Evolutionary conservation across 179 eudicot species (phyloP).

Genomic region (Silene coronaria): DNA sequence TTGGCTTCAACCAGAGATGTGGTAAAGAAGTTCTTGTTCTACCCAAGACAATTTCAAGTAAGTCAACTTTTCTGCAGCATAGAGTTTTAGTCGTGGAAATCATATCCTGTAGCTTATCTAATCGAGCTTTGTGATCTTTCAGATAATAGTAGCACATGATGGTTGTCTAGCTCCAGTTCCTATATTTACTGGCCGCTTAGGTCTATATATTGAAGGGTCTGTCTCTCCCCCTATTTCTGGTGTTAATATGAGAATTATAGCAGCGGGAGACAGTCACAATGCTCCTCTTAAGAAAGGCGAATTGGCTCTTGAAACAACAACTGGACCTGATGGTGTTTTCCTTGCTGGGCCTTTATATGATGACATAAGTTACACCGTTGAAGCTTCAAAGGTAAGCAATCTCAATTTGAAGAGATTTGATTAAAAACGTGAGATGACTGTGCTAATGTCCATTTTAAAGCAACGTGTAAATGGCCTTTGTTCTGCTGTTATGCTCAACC

Average conservation of each 20-base stretch:
- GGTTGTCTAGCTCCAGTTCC: constrained; percentile 78
- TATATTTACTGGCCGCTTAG: constrained; percentile 71
- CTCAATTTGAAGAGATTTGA: neutral
- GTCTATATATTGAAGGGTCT: constrained; percentile 90
- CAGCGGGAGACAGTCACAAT: constrained; percentile 61
- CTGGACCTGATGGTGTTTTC: constrained; percentile 64
- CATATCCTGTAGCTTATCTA: constrained; percentile 6
- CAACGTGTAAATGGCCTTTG: neutral
- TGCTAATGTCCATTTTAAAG: neutral
- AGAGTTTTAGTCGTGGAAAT: neutral
- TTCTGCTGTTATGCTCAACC: neutral
- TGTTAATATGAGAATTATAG: constrained; percentile 61
- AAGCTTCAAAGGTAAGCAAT: constrained; percentile 76
- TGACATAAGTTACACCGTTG: constrained; percentile 64
- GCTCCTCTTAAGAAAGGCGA: constrained; percentile 64
- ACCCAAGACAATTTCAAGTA: constrained; percentile 78
- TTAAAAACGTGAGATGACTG: neutral
- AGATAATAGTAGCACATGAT: constrained; percentile 61
- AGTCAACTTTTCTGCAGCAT: constrained; percentile 23
- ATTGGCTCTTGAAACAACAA: constrained; percentile 63
- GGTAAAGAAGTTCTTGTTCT: constrained; percentile 59
- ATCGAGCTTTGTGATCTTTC: constrained; percentile 15
- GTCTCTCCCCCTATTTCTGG: constrained; percentile 83
- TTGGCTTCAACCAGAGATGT: constrained; percentile 35
- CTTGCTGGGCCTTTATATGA: constrained; percentile 88